Percentiles rank a stretch among this genome's conserved stretches.
Evolutionary conservation across 106 monocot species (phyloP).

Genomic region (Iris macrosiphon): DNA sequence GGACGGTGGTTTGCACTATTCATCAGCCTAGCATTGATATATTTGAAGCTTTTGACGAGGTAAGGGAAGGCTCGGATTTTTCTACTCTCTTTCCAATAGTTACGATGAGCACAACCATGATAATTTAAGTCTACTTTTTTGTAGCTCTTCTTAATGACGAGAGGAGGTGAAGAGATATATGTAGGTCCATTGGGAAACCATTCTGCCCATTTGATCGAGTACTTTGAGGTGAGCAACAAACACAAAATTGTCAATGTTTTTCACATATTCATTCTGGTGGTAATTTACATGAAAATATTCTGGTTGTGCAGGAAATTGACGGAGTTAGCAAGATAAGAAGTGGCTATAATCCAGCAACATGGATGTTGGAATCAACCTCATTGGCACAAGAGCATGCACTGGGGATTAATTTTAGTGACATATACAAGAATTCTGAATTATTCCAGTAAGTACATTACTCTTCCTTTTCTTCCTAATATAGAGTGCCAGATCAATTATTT

Average conservation of each 20-base stretch:
- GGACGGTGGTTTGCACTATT: slow-evolving; percentile 21
- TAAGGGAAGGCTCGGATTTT: not conserved
- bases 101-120: no score
- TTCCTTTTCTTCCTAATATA: no score
- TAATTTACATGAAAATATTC: no score
- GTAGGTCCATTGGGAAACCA: slow-evolving; percentile 21
- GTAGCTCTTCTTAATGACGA: slow-evolving; percentile 23
- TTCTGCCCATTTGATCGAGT: slow-evolving; percentile 19
- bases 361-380: slow-evolving; percentile 21
- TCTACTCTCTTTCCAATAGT: no score
- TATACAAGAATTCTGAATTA: slow-evolving; percentile 20
- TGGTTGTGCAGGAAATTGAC: slow-evolving; percentile 8
- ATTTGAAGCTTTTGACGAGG: slow-evolving; percentile 37
- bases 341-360: slow-evolving; percentile 29
- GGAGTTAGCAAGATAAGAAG: slow-evolving; percentile 23
- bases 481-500: no score
- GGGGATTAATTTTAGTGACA: slow-evolving; percentile 12
- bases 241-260: not conserved
- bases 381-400: slow-evolving; percentile 4
- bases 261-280: no score
- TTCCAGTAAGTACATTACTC: slow-evolving; percentile 14
- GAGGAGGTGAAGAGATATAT: slow-evolving; percentile 28
- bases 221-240: slow-evolving; percentile 24
- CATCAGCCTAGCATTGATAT: slow-evolving; percentile 32
- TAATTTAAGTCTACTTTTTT: not conserved